A percentile compares a stretch with the other conserved stretches of the same genome.
These are phyloP conservation scores for Suillus hirtellus DNA, from an alignment of 768 basidiomycete species.

Conservation along the genomic window DNA sequence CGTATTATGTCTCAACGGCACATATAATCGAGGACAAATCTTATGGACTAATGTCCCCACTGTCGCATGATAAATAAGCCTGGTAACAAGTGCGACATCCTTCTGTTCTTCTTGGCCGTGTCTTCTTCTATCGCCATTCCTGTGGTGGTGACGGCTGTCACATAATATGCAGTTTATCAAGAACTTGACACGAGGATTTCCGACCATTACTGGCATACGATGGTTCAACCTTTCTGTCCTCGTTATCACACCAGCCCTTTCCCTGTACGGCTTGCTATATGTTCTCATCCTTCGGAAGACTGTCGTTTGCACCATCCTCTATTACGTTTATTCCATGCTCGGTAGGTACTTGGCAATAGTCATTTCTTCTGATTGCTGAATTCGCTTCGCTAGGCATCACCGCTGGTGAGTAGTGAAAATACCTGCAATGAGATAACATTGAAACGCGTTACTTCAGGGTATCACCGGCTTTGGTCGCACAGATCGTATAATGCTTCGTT, in stretches of 20 bases:
- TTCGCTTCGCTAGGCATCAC: constrained; percentile 44
- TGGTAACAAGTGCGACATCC: constrained; percentile 16
- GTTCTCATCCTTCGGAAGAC: constrained; percentile 54
- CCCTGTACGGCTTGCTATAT: constrained; percentile 64
- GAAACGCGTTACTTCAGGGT: constrained; percentile 43
- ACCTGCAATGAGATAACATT: constrained; percentile 4
- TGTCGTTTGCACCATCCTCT: constrained; percentile 56
- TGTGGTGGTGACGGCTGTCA: constrained; percentile 13
- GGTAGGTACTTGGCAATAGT: constrained; percentile 42
- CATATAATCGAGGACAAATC: background rate
- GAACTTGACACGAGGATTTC: constrained; percentile 35
- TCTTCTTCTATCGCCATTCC: constrained; percentile 2
- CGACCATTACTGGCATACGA: constrained; percentile 54
- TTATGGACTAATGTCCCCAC: constrained; percentile 22
- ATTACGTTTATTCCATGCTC: constrained; percentile 88
- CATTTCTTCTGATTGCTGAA: constrained; percentile 18
- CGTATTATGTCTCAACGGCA: constrained; percentile 3
- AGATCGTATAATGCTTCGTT: constrained; percentile 75
- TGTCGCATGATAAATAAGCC: constrained; percentile 28
- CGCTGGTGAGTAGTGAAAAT: constrained; percentile 37
- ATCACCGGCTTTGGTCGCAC: constrained; percentile 87
- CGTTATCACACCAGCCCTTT: constrained; percentile 67
- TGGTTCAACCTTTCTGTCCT: constrained; percentile 81
- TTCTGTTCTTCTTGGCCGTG: constrained; percentile 8
- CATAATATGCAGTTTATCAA: constrained; percentile 13